These are phyloP conservation scores for Williopsis jadinii DNA, from an alignment of 1,139 yeast species.

Conservation along the genomic window DNA sequence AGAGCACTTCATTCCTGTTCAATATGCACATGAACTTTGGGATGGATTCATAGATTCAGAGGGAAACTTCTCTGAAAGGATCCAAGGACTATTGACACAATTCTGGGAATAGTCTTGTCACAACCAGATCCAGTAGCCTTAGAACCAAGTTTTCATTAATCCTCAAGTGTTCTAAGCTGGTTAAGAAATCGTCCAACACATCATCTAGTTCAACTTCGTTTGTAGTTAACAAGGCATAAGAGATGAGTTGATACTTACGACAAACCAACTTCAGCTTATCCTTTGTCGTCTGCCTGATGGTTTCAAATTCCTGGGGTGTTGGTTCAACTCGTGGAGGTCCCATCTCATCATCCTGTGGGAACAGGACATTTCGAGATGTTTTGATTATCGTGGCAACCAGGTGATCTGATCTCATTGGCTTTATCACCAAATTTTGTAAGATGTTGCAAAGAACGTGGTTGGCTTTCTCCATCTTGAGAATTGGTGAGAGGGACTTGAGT, in stretches of 20 bases:
- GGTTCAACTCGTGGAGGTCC: constrained; percentile 32
- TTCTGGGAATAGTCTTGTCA: constrained; percentile 35
- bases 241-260: constrained; percentile 13
- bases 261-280: constrained; percentile 8
- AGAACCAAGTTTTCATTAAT: constrained; percentile 36
- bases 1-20: constrained; percentile 9
- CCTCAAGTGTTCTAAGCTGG: constrained; percentile 28
- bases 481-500: constrained; percentile 16
- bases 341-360: constrained; percentile 33
- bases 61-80: constrained; percentile 14
- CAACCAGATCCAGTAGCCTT: constrained; percentile 31
- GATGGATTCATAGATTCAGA: constrained; percentile 9
- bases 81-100: constrained; percentile 9
- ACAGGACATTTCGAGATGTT: constrained; percentile 27
- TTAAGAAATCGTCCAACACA: constrained; percentile 24
- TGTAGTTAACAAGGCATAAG: constrained; percentile 21
- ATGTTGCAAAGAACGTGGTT: constrained; percentile 23
- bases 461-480: constrained; percentile 3
- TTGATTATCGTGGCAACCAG: constrained; percentile 22
- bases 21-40: constrained; percentile 13
- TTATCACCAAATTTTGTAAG: constrained; percentile 17
- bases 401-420: constrained; percentile 14
- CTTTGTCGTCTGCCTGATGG: constrained; percentile 16
- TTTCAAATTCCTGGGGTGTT: constrained; percentile 13
- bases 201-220: constrained; percentile 23